Conservation (phyloP, 176 grass and related monocot genomes). For the Eragrostis curvula region DNA sequence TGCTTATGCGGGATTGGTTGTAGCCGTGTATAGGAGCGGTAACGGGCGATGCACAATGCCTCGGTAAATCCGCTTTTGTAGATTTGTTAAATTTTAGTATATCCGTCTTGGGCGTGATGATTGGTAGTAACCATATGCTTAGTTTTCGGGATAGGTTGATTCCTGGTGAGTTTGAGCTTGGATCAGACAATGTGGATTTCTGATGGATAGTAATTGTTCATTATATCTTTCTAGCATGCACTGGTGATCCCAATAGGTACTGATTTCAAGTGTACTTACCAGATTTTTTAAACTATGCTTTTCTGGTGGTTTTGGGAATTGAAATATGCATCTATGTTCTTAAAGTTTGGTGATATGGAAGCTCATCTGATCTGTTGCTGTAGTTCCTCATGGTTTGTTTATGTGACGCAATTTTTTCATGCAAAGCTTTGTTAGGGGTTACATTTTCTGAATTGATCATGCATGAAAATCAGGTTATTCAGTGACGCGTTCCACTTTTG, state of each 20-base stretch:
- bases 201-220: neutral
- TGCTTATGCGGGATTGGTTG: slow-evolving; percentile 5
- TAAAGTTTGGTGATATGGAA: no score
- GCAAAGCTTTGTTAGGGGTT: neutral
- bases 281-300: neutral
- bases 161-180: neutral
- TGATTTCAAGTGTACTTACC: neutral
- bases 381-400: neutral
- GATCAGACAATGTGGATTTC: neutral
- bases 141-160: neutral
- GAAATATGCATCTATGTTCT: neutral
- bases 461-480: neutral
- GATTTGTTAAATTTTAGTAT: neutral
- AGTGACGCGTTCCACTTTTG: neutral
- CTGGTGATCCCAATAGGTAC: no score
- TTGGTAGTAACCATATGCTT: neutral
- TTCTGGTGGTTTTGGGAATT: neutral
- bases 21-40: neutral
- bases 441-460: neutral
- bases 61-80: neutral
- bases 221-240: neutral
- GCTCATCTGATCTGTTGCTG: neutral
- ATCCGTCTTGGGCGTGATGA: neutral
- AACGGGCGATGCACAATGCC: no score
- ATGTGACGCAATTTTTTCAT: neutral